Base-by-base conservation (phyloP, 768 basidiomycete species). In the Mycena filopes region DNA sequence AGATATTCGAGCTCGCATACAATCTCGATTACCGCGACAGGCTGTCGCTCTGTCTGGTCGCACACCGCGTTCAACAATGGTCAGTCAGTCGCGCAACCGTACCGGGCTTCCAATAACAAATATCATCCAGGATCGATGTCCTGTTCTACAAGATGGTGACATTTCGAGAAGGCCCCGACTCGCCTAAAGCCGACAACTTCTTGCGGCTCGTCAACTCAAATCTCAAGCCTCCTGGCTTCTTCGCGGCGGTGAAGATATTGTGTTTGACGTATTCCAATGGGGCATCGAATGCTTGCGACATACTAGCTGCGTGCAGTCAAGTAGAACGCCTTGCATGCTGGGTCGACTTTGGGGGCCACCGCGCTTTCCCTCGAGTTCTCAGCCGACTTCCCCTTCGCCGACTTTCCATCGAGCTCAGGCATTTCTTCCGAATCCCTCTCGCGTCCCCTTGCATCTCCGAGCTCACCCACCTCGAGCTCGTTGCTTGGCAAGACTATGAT, bases 1-100 rank as follows among this genome's bases (percentile, higher is more conserved):
- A 54, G 18, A 61, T 61, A 11, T 47, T 61, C 29, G 60, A 60
- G 21, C 40, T 61, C 13, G 43, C 50, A 1, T 38, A 43, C 21
- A 21, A 18, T 23, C 25, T 23, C 23, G 28, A 47, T 43, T 11
- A 26, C 21, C 1, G 26, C 20, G 18, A 54, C 28, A 20, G 36
- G 26, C 33, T 48, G 13, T 11, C 31, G 1, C 46, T 58, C 25
- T 29, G 33, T 29, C 28, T 58, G 36, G 56, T 58, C 1, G 56
- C 56, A 3, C 45, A 25, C 1, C 56, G 46, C 31, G 56, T 58
- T 28, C 45, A 40, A 21, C 25, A 36, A 8, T 57, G 55, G 55
- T 57, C 29, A 50, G 28, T 31, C 21, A n/a, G 45, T 20, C 9
- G 16, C 48, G 11, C 9, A 31, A 31, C 33, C 49, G 20, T 5